A percentile compares a stretch with the other conserved stretches of the same genome.
Evolutionary conservation across 179 eudicot genomes (phyloP).

Genomic region (Amaranthus tricolor): DNA sequence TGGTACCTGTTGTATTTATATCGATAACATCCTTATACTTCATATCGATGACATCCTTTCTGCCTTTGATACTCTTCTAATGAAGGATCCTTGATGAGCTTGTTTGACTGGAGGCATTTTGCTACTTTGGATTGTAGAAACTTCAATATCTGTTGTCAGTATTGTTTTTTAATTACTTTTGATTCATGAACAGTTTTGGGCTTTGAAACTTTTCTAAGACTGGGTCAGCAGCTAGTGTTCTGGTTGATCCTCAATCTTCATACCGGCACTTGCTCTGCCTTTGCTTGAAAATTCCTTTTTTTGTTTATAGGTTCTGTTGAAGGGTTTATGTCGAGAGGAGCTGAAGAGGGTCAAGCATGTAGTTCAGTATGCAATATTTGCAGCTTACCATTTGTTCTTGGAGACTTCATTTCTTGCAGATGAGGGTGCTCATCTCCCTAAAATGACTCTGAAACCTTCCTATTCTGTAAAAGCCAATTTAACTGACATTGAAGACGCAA

Average conservation of each 20-base stretch:
- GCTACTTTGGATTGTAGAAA: not conserved
- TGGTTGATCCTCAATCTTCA: not conserved
- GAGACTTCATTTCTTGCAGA: conserved; percentile 97
- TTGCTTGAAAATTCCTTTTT: not conserved
- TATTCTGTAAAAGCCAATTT: conserved; percentile 34
- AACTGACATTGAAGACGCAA: conserved; percentile 30
- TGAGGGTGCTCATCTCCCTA: conserved; percentile 96
- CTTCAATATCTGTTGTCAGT: not conserved
- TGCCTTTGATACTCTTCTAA: not conserved
- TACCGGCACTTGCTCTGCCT: not conserved
- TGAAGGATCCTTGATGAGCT: not conserved
- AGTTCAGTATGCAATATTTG: conserved; percentile 84
- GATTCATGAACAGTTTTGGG: not conserved
- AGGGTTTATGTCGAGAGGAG: conserved; percentile 74
- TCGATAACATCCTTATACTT: not conserved
- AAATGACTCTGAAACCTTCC: conserved; percentile 38
- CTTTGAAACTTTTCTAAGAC: not conserved
- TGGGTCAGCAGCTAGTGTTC: not conserved
- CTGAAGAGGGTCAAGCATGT: conserved; percentile 87
- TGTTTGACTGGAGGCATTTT: not conserved
- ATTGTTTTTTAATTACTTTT: not conserved
- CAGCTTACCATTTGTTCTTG: conserved; percentile 91
- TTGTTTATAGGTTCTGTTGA: conserved; percentile 61
- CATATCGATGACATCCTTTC: not conserved
- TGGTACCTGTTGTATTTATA: too few species aligned